phyloP scores from a whole-genome alignment of 768 basidiomycete genomes.

The Boletus barrowsii region DNA sequence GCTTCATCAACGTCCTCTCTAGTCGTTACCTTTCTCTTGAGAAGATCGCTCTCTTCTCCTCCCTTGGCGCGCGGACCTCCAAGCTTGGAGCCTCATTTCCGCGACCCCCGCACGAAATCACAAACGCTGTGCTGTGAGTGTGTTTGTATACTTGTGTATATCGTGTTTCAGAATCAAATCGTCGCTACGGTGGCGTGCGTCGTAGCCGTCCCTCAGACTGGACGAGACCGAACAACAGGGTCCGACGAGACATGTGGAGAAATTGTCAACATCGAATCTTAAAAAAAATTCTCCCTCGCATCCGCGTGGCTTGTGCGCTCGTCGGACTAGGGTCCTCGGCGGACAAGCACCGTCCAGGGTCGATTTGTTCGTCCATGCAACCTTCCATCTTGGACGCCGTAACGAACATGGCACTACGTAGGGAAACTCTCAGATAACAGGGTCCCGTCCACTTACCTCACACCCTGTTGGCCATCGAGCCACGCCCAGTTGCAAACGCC shows the following conservation, averaged over 20 bases:
- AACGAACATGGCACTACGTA: neutral
- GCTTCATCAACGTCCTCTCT: neutral
- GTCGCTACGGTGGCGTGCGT: neutral
- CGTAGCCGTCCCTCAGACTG: neutral
- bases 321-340: slow-evolving; percentile 7
- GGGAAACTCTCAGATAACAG: slow-evolving; percentile 3
- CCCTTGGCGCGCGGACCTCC: neutral
- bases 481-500: neutral
- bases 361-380: neutral
- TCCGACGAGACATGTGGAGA: neutral
- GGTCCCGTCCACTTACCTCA: slow-evolving; percentile 10
- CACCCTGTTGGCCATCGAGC: neutral
- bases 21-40: neutral
- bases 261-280: neutral
- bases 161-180: slow-evolving; percentile 9
- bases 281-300: neutral
- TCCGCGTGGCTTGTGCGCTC: slow-evolving; percentile 1
- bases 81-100: neutral
- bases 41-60: neutral
- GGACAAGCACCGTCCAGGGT: slow-evolving; percentile 7
- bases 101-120: slow-evolving; percentile 1
- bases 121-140: neutral
- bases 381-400: neutral
- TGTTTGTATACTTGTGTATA: neutral
- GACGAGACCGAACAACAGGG: neutral